phyloP scores from a whole-genome alignment of 2,329 filamentous ascomycete genomes.

The Colletotrichum cordylinicola region DNA sequence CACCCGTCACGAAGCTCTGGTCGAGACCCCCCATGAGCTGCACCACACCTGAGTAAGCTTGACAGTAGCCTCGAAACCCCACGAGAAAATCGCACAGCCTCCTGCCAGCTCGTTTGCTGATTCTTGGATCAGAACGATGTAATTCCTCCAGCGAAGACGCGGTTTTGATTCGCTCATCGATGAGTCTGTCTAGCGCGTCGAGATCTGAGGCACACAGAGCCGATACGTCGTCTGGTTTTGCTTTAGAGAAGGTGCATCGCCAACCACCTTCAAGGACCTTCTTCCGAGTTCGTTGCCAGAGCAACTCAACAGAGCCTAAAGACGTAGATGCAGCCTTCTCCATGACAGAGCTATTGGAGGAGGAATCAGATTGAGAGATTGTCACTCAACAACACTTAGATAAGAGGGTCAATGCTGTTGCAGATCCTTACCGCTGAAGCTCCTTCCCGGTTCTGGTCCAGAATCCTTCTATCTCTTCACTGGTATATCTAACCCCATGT shows the following conservation, averaged over 20 bases:
- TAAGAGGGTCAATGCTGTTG: neutral
- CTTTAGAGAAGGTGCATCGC: neutral
- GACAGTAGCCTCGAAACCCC: neutral
- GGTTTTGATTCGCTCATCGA: neutral
- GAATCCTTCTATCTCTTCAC: neutral
- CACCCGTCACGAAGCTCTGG: neutral
- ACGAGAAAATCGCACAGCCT: neutral
- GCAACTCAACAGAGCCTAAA: neutral
- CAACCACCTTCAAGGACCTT: neutral
- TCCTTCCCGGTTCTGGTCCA: neutral
- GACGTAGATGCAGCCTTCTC: neutral
- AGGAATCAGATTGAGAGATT: neutral
- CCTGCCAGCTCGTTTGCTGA: neutral
- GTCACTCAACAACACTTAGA: neutral
- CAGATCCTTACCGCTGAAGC: neutral
- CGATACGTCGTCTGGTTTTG: neutral
- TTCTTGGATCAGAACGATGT: neutral
- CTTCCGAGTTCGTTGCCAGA: neutral
- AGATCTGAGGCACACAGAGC: neutral
- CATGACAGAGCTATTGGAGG: neutral
- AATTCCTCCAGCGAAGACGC: neutral
- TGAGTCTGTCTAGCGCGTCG: neutral
- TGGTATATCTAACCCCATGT: neutral
- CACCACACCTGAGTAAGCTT: neutral
- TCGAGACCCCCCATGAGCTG: neutral